Base-by-base conservation (phyloP, 805 yeast genomes). In the Ogataea philodendri region DNA sequence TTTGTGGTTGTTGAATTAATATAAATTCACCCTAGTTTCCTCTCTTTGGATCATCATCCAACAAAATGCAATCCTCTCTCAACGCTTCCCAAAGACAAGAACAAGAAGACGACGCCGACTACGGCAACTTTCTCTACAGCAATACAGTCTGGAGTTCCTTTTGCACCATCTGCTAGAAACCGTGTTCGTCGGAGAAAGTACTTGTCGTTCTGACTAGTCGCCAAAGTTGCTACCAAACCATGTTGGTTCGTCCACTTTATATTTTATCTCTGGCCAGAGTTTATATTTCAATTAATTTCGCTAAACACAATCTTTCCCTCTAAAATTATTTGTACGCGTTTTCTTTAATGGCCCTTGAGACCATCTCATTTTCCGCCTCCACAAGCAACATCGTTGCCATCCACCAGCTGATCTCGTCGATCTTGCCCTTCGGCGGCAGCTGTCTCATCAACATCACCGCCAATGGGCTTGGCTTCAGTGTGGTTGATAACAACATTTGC, bases 381-480 rank as follows among this genome's bases (percentile, higher is more conserved):
- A 58, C 59, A 2, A 31, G 35, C 22, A 52, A 55, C 24, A 51
- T 58, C 10, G 31, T 43, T 3, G 29, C 54, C 7, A 45, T 58
- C 3, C 46, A 57, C 37, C 54, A 54, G 14, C 25, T 59, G 24
- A 46, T 55, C 14, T 48, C 52, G 10, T 48, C 63, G 4, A 42
- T 59, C 8, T 38, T 48, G 9, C 45, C 55, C n/a, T 57, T 59
- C 48, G 63, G 63, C 3, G 48, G 54, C 10, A 50, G 42, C 21
- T 53, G 61, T 35, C 19, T 49, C 2, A 36, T 61, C 16, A 56
- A 47, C 9, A 67, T 77, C 28, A 70, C 72, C 13, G 50, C 58
- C 2, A 73, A 73, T 29, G 84, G 83, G 0, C 45, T 78, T 9
- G 65, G 70, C 17, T 71, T 78, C 51, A 65, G 68, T 9, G 66